Evolutionary conservation across 1,284 basidiomycete genomes (phyloP).

Genomic region (Rhodotorula mucilaginosa): DNA sequence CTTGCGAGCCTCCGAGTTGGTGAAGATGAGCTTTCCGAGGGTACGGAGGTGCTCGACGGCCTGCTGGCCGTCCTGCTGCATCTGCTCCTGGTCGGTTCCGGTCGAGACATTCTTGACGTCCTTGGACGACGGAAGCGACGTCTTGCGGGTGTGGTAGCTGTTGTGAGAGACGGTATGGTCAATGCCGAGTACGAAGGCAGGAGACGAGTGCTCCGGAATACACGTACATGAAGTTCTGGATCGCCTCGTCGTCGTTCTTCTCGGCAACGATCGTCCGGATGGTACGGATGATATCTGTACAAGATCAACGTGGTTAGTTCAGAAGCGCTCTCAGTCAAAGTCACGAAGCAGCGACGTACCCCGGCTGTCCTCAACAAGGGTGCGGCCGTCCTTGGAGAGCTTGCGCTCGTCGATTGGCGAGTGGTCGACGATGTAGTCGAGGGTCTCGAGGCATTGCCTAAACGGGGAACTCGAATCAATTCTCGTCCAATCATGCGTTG

Average conservation of each 20-base stretch:
- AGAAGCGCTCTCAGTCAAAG: neutral
- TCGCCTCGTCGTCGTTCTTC: conserved; percentile 85
- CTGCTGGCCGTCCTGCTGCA: conserved; percentile 60
- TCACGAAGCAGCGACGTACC: conserved; percentile 43
- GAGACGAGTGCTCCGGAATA: no score
- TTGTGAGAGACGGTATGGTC: neutral
- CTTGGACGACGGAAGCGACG: conserved; percentile 54
- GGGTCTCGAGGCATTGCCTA: conserved; percentile 51
- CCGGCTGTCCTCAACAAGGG: conserved; percentile 69
- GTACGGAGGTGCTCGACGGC: conserved; percentile 82
- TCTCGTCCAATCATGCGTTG: no score
- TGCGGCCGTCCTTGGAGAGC: conserved; percentile 72
- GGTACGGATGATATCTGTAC: conserved; percentile 29
- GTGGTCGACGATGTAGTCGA: conserved; percentile 65
- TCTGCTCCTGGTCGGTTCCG: conserved; percentile 60
- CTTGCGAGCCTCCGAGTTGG: conserved; percentile 89
- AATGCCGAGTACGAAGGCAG: neutral
- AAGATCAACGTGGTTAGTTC: neutral
- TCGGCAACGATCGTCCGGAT: conserved; percentile 42
- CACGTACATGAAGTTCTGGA: conserved; percentile 66
- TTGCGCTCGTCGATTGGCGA: conserved; percentile 65
- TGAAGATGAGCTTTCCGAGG: conserved; percentile 68
- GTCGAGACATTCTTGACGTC: conserved; percentile 52
- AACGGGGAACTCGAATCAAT: no score
- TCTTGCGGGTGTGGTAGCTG: conserved; percentile 57